Percentiles rank a stretch among this genome's conserved stretches.
Conservation (phyloP, 2,329 filamentous ascomycete genomes). For the Aspergillus fijiensis region DNA sequence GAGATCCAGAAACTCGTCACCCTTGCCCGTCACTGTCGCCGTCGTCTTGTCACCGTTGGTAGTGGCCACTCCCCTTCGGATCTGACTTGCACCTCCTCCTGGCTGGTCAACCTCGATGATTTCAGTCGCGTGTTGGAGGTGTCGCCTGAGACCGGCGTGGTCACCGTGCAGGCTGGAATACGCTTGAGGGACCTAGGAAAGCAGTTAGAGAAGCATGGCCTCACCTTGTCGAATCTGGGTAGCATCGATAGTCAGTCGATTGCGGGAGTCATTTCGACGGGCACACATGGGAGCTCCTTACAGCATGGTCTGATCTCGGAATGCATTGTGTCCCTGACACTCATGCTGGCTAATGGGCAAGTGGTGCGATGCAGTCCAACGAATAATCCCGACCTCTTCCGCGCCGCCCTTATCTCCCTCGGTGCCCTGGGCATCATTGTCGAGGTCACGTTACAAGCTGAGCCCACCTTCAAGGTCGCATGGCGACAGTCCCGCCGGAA, state of each 20-base stretch:
- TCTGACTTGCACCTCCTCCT: conserved; percentile 87
- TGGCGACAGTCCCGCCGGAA: conserved; percentile 80
- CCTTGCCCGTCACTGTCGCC: conserved; percentile 76
- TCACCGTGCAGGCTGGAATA: conserved; percentile 86
- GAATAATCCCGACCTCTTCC: conserved; percentile 76
- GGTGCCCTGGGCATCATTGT: conserved; percentile 89
- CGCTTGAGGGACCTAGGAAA: conserved; percentile 72
- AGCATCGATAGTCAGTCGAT: conserved; percentile 95
- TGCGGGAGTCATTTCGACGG: conserved; percentile 87
- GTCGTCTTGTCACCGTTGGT: conserved; percentile 81
- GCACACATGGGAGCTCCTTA: conserved; percentile 87
- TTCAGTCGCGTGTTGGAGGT: conserved; percentile 71
- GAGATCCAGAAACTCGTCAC: conserved; percentile 83
- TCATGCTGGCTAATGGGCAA: conserved; percentile 79
- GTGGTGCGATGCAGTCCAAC: conserved; percentile 67
- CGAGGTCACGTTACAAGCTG: conserved; percentile 81
- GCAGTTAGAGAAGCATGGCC: conserved; percentile 69
- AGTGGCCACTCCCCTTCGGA: conserved; percentile 90
- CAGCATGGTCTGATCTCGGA: conserved; percentile 82
- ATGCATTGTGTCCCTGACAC: conserved; percentile 68
- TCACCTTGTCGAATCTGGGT: conserved; percentile 87
- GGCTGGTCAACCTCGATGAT: conserved; percentile 91
- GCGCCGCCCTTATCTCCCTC: conserved; percentile 80
- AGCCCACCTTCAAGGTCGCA: conserved; percentile 76
- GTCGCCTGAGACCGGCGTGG: conserved; percentile 62